phyloP scores from a whole-genome alignment of 306 rosid genomes.

The Neltuma alba region DNA sequence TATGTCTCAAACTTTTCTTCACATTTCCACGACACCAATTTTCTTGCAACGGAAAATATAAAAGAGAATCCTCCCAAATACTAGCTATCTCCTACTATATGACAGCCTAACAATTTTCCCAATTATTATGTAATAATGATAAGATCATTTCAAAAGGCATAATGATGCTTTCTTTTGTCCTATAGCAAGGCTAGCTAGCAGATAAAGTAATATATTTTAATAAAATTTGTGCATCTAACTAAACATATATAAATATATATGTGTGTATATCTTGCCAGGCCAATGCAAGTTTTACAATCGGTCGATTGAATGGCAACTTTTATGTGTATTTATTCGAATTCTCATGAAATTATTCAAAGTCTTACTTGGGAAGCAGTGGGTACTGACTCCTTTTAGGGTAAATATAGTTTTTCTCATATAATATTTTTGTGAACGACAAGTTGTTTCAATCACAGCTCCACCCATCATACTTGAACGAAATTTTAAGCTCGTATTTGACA shows the following conservation, averaged over 20 bases:
- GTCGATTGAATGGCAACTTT: too few relatives aligned
- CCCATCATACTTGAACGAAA: too few relatives aligned
- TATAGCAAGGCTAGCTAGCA: slow-evolving; percentile 4
- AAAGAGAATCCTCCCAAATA: slow-evolving; percentile 12
- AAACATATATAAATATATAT: too few relatives aligned
- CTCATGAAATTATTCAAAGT: not conserved
- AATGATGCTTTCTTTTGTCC: slow-evolving; percentile 39
- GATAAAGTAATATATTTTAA: not conserved
- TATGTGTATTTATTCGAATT: not conserved
- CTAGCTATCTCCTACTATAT: not conserved
- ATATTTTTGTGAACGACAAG: too few relatives aligned
- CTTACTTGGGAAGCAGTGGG: too few relatives aligned
- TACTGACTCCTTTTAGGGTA: too few relatives aligned
- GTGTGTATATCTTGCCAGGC: not conserved
- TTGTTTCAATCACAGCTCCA: too few relatives aligned
- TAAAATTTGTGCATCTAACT: not conserved
- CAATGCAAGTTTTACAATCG: too few relatives aligned
- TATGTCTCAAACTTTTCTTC: not conserved
- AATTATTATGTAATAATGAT: slow-evolving; percentile 57
- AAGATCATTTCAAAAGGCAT: slow-evolving; percentile 37
- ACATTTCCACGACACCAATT: not conserved
- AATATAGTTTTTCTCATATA: too few relatives aligned
- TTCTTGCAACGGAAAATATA: not conserved
- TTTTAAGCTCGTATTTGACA: too few relatives aligned
- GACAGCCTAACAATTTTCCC: not conserved